Evolutionary conservation across 176 grass and related monocot genomes (phyloP).

Genomic region (Elaeis guineensis): DNA sequence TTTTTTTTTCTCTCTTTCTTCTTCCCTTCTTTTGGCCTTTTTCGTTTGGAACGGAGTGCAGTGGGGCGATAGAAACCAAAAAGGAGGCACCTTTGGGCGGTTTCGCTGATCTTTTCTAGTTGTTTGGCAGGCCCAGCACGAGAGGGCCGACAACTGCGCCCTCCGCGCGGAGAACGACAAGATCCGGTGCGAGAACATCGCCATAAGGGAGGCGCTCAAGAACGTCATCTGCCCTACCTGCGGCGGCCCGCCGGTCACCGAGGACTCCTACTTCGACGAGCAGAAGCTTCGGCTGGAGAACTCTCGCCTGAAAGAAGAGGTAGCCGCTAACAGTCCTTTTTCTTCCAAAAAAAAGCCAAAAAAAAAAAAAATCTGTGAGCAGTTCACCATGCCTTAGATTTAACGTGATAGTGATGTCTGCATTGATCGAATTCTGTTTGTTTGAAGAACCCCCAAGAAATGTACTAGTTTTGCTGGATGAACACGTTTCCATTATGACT

Average conservation of each 20-base stretch:
- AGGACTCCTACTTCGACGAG: constrained; percentile 86
- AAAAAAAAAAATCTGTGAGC: no score
- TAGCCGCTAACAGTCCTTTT: not conserved
- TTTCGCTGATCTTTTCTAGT: not conserved
- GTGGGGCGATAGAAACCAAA: constrained; percentile 6
- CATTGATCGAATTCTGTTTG: no score
- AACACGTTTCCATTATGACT: no score
- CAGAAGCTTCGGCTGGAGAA: constrained; percentile 98
- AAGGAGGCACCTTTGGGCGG: constrained; percentile 5
- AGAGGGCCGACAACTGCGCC: constrained; percentile 83
- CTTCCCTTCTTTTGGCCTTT: not conserved
- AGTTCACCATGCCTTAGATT: no score
- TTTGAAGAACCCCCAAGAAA: no score
- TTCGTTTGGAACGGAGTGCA: constrained; percentile 15
- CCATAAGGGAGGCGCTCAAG: constrained; percentile 85
- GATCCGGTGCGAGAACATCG: constrained; percentile 96
- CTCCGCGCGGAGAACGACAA: constrained; percentile 91
- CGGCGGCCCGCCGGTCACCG: constrained; percentile 55
- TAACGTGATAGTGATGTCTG: no score
- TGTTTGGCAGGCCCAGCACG: constrained; percentile 60
- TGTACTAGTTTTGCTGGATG: no score
- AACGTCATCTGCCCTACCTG: constrained; percentile 85
- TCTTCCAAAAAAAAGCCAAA: no score
- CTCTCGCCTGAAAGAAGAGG: constrained; percentile 82
- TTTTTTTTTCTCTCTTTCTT: not conserved